Evolutionary conservation across 495 filamentous ascomycete genomes (phyloP).

Genomic region (Xeromyces bisporus): DNA sequence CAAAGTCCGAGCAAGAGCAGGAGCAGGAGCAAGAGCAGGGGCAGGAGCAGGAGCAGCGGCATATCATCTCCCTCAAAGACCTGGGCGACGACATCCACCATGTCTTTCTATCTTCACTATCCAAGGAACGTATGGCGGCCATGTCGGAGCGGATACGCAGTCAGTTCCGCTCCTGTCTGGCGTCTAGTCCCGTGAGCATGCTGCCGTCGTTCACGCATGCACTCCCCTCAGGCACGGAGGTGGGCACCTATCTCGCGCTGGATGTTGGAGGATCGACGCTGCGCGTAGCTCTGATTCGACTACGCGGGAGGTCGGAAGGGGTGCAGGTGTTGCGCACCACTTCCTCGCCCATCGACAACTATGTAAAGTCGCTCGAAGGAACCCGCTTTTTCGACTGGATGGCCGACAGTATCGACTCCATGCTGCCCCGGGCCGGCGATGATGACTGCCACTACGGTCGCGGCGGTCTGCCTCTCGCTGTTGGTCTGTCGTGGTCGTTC

Average conservation of each 20-base stretch:
- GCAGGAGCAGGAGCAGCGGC: no score
- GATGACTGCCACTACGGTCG: slow-evolving; percentile 23
- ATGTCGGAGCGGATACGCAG: slow-evolving; percentile 42
- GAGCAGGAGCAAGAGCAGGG: no score
- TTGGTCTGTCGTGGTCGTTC: slow-evolving; percentile 55
- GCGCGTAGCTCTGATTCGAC: slow-evolving; percentile 42
- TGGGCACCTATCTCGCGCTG: slow-evolving; percentile 42
- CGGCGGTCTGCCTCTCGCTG: slow-evolving; percentile 25
- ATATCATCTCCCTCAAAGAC: slow-evolving; percentile 23
- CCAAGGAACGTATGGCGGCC: slow-evolving; percentile 25
- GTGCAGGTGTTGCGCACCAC: slow-evolving; percentile 35
- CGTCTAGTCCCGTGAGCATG: slow-evolving; percentile 42
- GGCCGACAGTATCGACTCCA: slow-evolving; percentile 41
- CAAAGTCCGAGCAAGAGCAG: neutral
- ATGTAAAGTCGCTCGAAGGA: slow-evolving; percentile 35
- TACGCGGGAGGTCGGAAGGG: slow-evolving; percentile 31
- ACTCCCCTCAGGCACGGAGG: slow-evolving; percentile 41
- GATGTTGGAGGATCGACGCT: slow-evolving; percentile 56
- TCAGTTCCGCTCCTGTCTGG: slow-evolving; percentile 38
- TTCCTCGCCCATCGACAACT: slow-evolving; percentile 36
- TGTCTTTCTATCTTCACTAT: slow-evolving; percentile 29
- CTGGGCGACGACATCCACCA: slow-evolving; percentile 33
- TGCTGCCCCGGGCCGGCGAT: slow-evolving; percentile 24
- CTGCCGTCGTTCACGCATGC: slow-evolving; percentile 48
- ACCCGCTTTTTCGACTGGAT: slow-evolving; percentile 53